Evolutionary conservation across 805 yeast genomes (phyloP), one percentile per base, ranked within the genome.

Genomic region (Candida patagonica): DNA sequence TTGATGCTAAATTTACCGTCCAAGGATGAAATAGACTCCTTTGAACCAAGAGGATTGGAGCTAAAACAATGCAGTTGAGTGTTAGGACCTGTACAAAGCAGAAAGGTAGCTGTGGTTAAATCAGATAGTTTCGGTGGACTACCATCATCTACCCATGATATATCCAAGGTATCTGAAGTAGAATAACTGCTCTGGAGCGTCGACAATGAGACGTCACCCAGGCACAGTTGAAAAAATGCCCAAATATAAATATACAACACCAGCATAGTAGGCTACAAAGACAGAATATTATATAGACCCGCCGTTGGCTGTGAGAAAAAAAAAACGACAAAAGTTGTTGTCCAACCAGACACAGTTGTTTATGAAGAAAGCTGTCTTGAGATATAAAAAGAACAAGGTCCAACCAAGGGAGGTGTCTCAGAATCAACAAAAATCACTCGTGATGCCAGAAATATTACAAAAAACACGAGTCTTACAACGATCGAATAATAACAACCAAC

Each of bases 71-170:
- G 48, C 50, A 80, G 71, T 13, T 65, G 60, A 19, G 55, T 26
- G 52, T 76, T 73, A 19, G 77, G 59, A 24, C 95, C 96, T 1
- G 88, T 73, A 59, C 89, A 78, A 38, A 89, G 63, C 5, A 62
- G 57, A 40, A 87, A 63, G 0, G 78, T 64, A 45, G 70, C 75
- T 1, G 61, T 48, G 3, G 59, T 45, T 19, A 74, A 70, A 6
- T 70, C 63, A 2, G 51, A 42, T 33, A 80, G 51, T 1, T 65
- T 45, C 0, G 84, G 82, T 3, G 52, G 47, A 5, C 61, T 53
- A 35, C 71, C 78, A 47, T 71, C 72, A 43, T 76, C 80, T 12
- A 66, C 56, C 79, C 94, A 87, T 19, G 52, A 43, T 55, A 83
- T 58, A n/a, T 42, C 39, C 35, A 65, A 31, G 2, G 55, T 23